Evolutionary conservation across 192 early-diverging fungal species (phyloP), one percentile per base, ranked within the genome.

Genomic region (Paraglomus occultum): DNA sequence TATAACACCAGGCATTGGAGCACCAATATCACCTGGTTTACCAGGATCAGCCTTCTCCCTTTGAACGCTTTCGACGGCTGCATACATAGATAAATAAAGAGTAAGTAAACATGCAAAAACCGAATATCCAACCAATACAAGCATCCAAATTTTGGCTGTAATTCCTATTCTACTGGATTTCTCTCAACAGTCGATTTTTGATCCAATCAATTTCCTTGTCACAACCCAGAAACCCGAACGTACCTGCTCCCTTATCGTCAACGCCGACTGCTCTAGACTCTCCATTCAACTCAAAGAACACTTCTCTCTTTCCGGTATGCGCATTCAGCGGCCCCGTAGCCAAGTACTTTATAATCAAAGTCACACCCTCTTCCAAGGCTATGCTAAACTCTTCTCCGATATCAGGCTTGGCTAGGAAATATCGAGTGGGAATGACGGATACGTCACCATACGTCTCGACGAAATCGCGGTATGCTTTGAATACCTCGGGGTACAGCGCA

Each of bases 1-100:
- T 0, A 98, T 93, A 1, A 94, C 89, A 61, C 96, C 96, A 58
- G 89, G 88, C 96, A 98, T 98, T n/a, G 96, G 96, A 8, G 94
- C 94, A 5, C 91, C 91, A 52, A 97, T 85, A 51, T 98, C 90
- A 67, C 86, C 88, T 78, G 90, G 88, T 39, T 88, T 85, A 62
- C 78, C 75, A 0, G 88, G 78, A 71, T 95, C 85, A 11, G 95
- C 96, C 75, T 90, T 90, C 57, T 78, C 86, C 53, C 86, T 88
- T n/a, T 82, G 79, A 44, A 85, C 80, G 58, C 81, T 79, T 71
- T 87, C 87, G 12, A 87, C 81, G 59, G 85, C 85, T 69, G 17
- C 23, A 69, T 44, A 15, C 8, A 57, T 57, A 54, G 23, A 15
- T 31, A 22, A 18, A 23, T 44, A 53, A 54, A 40, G 45, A 31